These are phyloP conservation scores for Fusarium staphyleae DNA, from an alignment of 2,329 filamentous ascomycete genomes.

Conservation along the genomic window DNA sequence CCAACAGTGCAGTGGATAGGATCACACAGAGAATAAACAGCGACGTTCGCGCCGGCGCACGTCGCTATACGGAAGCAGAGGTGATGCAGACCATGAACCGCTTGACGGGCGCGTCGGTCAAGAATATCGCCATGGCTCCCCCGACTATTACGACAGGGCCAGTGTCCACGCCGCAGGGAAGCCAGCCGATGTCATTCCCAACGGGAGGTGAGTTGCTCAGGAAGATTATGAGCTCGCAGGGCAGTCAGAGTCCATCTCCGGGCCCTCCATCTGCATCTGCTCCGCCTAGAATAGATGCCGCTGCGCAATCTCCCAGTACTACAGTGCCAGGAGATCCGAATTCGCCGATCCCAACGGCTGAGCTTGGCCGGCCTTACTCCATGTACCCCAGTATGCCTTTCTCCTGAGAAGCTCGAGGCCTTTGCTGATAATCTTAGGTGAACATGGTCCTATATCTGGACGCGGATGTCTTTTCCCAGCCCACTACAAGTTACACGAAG, in stretches of 20 bases:
- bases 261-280: not conserved
- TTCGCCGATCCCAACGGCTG: slow-evolving; percentile 26
- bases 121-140: slow-evolving; percentile 13
- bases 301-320: not conserved
- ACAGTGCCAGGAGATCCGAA: slow-evolving; percentile 7
- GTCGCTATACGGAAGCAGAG: slow-evolving; percentile 34
- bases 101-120: slow-evolving; percentile 5
- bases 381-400: slow-evolving; percentile 23
- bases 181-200: slow-evolving; percentile 11
- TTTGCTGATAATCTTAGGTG: slow-evolving; percentile 24
- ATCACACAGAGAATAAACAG: not conserved
- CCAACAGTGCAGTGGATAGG: not conserved
- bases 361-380: slow-evolving; percentile 24
- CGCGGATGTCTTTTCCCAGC: slow-evolving; percentile 46
- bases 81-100: slow-evolving; percentile 17
- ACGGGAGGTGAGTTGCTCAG: slow-evolving; percentile 24
- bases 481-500: slow-evolving; percentile 41
- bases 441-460: slow-evolving; percentile 7
- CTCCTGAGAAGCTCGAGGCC: not conserved
- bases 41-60: slow-evolving; percentile 12
- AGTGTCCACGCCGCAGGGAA: not conserved
- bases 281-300: not conserved
- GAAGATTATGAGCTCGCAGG: slow-evolving; percentile 13
- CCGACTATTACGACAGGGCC: not conserved
- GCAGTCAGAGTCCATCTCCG: slow-evolving; percentile 5